Base-by-base conservation (phyloP, 2,329 filamentous ascomycete species). In the Fusarium bactridioides region DNA sequence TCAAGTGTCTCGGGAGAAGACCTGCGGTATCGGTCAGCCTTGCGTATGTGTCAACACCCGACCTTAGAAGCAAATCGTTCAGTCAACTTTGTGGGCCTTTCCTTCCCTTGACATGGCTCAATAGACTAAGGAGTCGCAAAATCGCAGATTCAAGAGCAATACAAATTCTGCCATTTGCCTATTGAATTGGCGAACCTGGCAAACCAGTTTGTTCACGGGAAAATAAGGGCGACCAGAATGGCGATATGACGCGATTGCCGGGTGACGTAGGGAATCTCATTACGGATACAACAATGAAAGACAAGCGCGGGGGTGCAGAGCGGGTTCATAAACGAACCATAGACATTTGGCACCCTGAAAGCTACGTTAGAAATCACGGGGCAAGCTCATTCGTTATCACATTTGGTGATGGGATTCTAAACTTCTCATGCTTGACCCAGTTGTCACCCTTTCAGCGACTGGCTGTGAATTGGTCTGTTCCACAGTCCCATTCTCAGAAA, bases 231-330 rank as follows among this genome's bases (percentile, higher is more conserved):
- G 53, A 50, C 58, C 45, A 27, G 41, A 64, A 74, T 40, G 53
- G 63, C 65, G 58, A 69, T 53, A 72, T 74, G 71, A 72, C 62
- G 63, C 71, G 61, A 73, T 72, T 67, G 43, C 67, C 41, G 59
- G 64, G 75, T 77, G 75, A 76, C 74, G 75, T 77, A 76, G 74
- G 67, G 65, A 62, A 73, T 75, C 63, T 63, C 63, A 53, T 51
- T 60, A 44, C 57, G 33, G 53, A 60, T 69, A 57, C 61, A 48
- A 55, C 54, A 47, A 64, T 67, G 54, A 60, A 67, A 58, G 70
- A 60, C 67, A 25, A 40, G 33, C 19, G 70, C 63, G 59, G 70
- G 70, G 66, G 70, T 47, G 41, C 67, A 44, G 33, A 50, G 53
- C 45, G 23, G 44, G 44, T 53, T 73, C 61, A 70, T 47, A 47